Conservation (phyloP, 1,284 basidiomycete species). For the Ceratobasidium sp. region DNA sequence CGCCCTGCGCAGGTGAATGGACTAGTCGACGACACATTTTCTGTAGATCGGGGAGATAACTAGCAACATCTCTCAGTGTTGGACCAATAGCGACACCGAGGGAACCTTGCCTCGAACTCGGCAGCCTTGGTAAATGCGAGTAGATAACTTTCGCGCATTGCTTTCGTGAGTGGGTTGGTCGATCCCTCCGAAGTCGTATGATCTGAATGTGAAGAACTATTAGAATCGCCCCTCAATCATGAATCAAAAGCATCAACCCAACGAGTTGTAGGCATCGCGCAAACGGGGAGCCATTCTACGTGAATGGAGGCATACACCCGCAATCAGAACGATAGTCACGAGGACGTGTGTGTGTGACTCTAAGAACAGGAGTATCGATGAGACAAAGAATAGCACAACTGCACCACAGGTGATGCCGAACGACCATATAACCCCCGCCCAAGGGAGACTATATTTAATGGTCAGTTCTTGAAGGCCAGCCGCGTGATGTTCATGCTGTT, state of each 20-base stretch:
- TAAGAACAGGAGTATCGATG: not conserved
- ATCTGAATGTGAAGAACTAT: constrained; percentile 11
- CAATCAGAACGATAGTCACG: constrained; percentile 5
- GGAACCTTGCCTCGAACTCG: no score
- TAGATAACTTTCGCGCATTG: constrained; percentile 25
- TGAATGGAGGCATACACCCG: constrained; percentile 25
- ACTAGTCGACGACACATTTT: no score
- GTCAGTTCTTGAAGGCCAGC: constrained; percentile 22
- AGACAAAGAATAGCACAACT: not conserved
- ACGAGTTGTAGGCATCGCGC: constrained; percentile 3
- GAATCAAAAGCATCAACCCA: constrained; percentile 14
- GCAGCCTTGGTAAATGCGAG: constrained; percentile 18
- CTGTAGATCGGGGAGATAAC: no score
- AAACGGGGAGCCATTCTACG: not conserved
- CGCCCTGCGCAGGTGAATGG: no score
- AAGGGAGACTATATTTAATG: constrained; percentile 26
- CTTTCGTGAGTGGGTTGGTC: constrained; percentile 39
- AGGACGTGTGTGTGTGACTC: constrained; percentile 8
- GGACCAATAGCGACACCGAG: not conserved
- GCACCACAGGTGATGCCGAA: constrained; percentile 22
- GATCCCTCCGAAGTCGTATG: constrained; percentile 46
- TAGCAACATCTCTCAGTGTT: no score
- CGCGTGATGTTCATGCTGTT: constrained; percentile 11
- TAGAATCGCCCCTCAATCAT: no score
- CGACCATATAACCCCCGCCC: constrained; percentile 41